Evolutionary conservation across 163 green algal species (phyloP).

Genomic region (Picocystis sp.): DNA sequence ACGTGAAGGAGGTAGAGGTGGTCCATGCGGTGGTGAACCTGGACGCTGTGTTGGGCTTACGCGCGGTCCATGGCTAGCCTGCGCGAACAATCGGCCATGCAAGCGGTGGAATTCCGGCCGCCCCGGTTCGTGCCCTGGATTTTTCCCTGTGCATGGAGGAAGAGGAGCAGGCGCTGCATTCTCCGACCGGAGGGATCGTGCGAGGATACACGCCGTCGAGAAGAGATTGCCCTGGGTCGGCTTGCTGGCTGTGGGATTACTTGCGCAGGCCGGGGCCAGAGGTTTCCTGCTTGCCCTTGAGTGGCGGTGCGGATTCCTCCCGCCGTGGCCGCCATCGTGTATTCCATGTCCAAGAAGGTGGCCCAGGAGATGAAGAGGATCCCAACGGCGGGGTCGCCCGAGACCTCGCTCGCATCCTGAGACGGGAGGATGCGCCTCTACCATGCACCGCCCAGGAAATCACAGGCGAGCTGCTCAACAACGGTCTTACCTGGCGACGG

Average conservation of each 20-base stretch:
- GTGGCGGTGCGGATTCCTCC: constrained; percentile 81
- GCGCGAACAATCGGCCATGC: constrained; percentile 65
- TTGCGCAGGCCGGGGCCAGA: constrained; percentile 52
- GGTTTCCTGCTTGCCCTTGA: constrained; percentile 90
- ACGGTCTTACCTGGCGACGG: constrained; percentile 92
- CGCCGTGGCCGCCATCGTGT: constrained; percentile 74
- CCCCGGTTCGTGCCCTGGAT: constrained; percentile 27
- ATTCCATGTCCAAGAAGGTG: constrained; percentile 62
- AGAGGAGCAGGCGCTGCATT: no score
- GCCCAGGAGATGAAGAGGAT: not conserved
- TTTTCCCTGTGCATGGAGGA: constrained; percentile 25
- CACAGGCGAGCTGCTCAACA: constrained; percentile 52
- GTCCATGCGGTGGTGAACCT: constrained; percentile 79
- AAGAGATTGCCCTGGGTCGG: constrained; percentile 79
- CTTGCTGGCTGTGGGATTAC: constrained; percentile 98
- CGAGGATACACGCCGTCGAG: constrained; percentile 12
- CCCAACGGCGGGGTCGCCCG: no score
- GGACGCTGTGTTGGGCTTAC: constrained; percentile 60
- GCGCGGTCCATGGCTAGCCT: constrained; percentile 44
- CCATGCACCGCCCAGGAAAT: constrained; percentile 36
- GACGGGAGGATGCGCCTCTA: constrained; percentile 17
- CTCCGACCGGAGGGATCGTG: no score
- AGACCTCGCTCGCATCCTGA: no score
- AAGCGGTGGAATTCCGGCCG: no score
- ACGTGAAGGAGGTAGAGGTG: constrained; percentile 82